A percentile compares a stretch with the other conserved stretches of the same genome.
phyloP scores from a whole-genome alignment of 208 protist species.

The Trichomonas gallinae region DNA sequence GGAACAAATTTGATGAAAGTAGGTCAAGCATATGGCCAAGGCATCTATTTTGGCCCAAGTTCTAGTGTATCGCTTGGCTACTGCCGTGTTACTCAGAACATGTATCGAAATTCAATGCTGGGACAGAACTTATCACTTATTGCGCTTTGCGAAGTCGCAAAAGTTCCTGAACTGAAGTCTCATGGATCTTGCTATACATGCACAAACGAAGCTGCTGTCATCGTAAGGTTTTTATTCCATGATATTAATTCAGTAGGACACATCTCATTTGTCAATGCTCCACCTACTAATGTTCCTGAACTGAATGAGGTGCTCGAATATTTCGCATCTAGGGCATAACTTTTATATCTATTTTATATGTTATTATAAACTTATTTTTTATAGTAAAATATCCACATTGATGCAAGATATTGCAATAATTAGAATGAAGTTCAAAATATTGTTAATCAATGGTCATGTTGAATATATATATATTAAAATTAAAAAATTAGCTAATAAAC shows the following conservation, averaged over 20 bases:
- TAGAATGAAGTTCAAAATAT: no score
- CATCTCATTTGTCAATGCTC: no score
- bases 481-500: no score
- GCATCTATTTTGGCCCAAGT: not conserved
- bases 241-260: no score
- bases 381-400: no score
- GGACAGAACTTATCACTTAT: not conserved
- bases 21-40: not conserved
- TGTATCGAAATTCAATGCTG: not conserved
- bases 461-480: no score
- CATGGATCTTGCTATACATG: not conserved
- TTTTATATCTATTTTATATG: no score
- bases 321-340: not conserved
- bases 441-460: no score
- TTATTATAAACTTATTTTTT: no score
- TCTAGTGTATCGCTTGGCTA: no score
- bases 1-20: not conserved
- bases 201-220: not conserved
- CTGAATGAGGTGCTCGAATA: not conserved
- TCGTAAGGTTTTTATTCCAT: not conserved
- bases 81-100: not conserved
- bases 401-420: no score
- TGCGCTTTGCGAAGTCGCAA: not conserved
- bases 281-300: not conserved
- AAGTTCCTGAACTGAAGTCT: not conserved